Percentiles rank a stretch among this genome's conserved stretches.
Conservation (phyloP, 495 filamentous ascomycete genomes). For the Penicillium manginii region DNA sequence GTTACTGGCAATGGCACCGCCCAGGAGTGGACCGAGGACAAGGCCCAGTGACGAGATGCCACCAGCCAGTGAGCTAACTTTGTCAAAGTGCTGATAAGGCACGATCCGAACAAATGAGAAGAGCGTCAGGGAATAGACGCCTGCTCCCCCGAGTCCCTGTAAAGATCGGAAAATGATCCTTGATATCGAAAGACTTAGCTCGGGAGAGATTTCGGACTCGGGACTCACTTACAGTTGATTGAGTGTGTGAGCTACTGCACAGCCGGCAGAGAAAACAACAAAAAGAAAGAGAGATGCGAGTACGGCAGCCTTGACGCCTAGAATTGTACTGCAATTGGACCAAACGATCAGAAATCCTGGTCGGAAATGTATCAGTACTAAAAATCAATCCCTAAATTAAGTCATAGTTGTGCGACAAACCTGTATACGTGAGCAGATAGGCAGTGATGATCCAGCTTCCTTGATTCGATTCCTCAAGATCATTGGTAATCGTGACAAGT, state of each 20-base stretch:
- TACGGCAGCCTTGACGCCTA: slow-evolving; percentile 53
- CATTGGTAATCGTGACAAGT: slow-evolving; percentile 56
- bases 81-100: slow-evolving; percentile 28
- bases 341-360: slow-evolving; percentile 58
- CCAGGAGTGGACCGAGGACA: slow-evolving; percentile 48
- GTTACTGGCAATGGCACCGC: slow-evolving; percentile 43
- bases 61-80: slow-evolving; percentile 13
- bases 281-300: slow-evolving; percentile 56
- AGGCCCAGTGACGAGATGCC: slow-evolving; percentile 24
- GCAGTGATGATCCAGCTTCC: slow-evolving; percentile 57
- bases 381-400: background rate
- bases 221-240: slow-evolving; percentile 48
- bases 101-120: slow-evolving; percentile 57
- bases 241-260: slow-evolving; percentile 52
- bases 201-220: background rate
- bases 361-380: background rate
- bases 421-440: slow-evolving; percentile 58
- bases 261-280: slow-evolving; percentile 56
- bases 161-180: slow-evolving; percentile 56
- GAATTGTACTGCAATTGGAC: slow-evolving; percentile 59
- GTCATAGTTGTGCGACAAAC: slow-evolving; percentile 22
- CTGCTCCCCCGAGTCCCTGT: slow-evolving; percentile 57
- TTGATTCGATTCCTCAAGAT: slow-evolving; percentile 50
- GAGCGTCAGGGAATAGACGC: slow-evolving; percentile 56
- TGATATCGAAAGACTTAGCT: background rate